These are phyloP conservation scores for Cucurbita ficifolia DNA, from an alignment of 306 rosid species.

Conservation along the genomic window DNA sequence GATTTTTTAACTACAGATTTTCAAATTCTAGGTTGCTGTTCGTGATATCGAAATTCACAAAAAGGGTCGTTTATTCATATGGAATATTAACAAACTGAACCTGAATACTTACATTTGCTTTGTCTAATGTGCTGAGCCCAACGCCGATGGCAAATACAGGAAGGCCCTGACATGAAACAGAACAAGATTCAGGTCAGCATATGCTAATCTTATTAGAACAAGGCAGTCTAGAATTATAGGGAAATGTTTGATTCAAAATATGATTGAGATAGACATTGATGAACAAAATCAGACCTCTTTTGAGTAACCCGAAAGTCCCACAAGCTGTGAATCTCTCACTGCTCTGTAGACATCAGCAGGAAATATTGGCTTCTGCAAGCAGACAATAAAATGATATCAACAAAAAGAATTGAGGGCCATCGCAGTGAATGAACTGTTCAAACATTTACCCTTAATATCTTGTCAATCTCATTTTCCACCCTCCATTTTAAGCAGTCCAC, in stretches of 20 bases:
- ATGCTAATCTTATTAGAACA: neutral
- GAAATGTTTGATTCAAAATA: neutral
- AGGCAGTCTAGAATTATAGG: neutral
- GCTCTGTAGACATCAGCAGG: constrained; percentile 61
- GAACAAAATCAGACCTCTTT: constrained; percentile 44
- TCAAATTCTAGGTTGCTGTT: neutral
- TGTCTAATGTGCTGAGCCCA: constrained; percentile 81
- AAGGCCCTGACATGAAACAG: constrained; percentile 46
- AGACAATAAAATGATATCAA: constrained; percentile 8
- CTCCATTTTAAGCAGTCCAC: constrained; percentile 82
- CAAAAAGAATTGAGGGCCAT: neutral
- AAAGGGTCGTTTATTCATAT: neutral
- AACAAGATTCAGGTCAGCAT: constrained; percentile 6
- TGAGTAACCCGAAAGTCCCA: constrained; percentile 85
- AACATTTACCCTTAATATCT: constrained; percentile 53
- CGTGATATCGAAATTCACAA: neutral
- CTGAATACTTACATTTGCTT: constrained; percentile 65
- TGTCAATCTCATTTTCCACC: constrained; percentile 78
- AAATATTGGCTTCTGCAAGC: constrained; percentile 84
- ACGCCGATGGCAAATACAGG: constrained; percentile 80
- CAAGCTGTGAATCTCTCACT: constrained; percentile 80
- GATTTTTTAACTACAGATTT: neutral
- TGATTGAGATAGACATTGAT: neutral
- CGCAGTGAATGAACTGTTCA: neutral
- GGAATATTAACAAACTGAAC: neutral